Evolutionary conservation across 768 basidiomycete genomes (phyloP).

Genomic region (Cystobasidium onofrii): DNA sequence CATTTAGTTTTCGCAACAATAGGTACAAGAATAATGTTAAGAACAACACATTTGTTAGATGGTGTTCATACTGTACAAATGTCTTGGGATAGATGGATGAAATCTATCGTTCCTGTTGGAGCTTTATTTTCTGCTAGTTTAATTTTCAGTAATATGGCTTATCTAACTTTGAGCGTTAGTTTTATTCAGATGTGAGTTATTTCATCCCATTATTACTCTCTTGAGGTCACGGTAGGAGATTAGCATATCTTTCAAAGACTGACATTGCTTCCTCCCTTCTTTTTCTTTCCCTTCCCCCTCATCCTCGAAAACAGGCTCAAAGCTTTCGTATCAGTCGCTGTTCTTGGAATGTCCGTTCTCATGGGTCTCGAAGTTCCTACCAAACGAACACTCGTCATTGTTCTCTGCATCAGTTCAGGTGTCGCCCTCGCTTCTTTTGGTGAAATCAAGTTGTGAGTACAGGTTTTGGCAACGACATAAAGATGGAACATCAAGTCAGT

Average conservation of each 20-base stretch:
- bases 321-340: conserved; percentile 66
- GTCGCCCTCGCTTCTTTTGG: conserved; percentile 84
- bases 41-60: conserved; percentile 72
- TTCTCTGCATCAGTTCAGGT: conserved; percentile 80
- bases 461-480: too few species aligned
- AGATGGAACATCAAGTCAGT: too few species aligned
- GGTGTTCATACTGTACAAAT: conserved; percentile 67
- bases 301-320: conserved; percentile 44
- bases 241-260: not conserved
- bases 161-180: conserved; percentile 78
- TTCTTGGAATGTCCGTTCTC: conserved; percentile 70
- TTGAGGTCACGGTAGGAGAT: too few species aligned
- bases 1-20: conserved; percentile 50
- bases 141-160: conserved; percentile 83
- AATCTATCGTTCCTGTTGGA: conserved; percentile 86
- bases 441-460: conserved; percentile 62
- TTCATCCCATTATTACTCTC: conserved; percentile 75
- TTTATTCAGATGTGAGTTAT: conserved; percentile 78
- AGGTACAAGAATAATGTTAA: conserved; percentile 75
- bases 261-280: not conserved
- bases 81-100: conserved; percentile 66
- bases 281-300: conserved; percentile 5
- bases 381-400: conserved; percentile 68
- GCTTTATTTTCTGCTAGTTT: conserved; percentile 86
- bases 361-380: conserved; percentile 83